These are phyloP conservation scores for Rhodosporidiobolus sp. DNA, from an alignment of 768 basidiomycete species.

Conservation along the genomic window DNA sequence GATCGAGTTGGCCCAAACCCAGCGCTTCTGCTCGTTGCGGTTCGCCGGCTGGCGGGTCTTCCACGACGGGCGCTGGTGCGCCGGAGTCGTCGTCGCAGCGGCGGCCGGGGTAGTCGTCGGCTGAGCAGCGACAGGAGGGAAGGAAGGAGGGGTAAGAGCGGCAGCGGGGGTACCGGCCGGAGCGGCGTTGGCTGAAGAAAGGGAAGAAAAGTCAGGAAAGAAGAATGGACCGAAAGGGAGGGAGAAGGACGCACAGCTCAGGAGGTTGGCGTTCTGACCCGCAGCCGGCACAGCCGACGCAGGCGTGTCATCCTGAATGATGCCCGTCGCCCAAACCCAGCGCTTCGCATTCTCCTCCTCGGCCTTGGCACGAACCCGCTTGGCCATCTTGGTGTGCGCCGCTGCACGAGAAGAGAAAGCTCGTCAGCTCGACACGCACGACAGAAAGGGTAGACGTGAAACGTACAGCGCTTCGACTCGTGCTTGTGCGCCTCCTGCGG, in stretches of 20 bases:
- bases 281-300: constrained; percentile 4
- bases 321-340: constrained; percentile 15
- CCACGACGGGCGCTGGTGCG: neutral
- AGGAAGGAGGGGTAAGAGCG: neutral
- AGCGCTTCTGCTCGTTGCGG: constrained; percentile 10
- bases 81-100: neutral
- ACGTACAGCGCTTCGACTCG: constrained; percentile 26
- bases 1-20: constrained; percentile 11
- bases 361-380: constrained; percentile 13
- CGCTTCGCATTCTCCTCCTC: constrained; percentile 26
- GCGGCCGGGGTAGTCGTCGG: constrained; percentile 3
- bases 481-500: neutral
- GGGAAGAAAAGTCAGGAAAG: neutral
- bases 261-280: constrained; percentile 17
- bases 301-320: constrained; percentile 28
- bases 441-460: neutral
- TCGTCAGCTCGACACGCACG: neutral
- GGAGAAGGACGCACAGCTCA: constrained; percentile 7
- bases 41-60: neutral
- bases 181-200: neutral
- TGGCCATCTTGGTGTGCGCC: constrained; percentile 19
- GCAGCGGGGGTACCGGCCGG: neutral
- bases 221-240: neutral
- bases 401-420: constrained; percentile 1
- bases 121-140: neutral